Evolutionary conservation across 2,329 filamentous ascomycete genomes (phyloP).

Genomic region (Bertia moriformis): DNA sequence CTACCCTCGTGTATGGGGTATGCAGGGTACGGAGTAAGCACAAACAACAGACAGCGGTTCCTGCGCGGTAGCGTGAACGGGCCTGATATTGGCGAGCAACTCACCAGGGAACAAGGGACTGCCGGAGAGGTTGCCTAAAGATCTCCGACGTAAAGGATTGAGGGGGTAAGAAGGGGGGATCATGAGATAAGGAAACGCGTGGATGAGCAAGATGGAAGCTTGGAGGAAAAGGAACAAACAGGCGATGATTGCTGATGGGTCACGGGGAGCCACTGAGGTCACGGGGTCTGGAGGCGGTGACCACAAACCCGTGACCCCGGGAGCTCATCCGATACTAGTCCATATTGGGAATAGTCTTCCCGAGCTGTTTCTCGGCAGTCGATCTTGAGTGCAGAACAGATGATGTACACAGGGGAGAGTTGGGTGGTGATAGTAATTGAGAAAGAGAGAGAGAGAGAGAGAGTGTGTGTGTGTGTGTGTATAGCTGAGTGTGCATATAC

Average conservation of each 20-base stretch:
- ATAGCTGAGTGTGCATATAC: not conserved
- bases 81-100: not conserved
- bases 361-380: too few species aligned
- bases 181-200: not conserved
- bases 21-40: too few species aligned
- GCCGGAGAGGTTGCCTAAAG: not conserved
- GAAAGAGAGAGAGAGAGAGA: too few species aligned
- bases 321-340: not conserved
- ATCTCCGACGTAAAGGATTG: not conserved
- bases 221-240: not conserved
- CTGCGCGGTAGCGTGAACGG: too few species aligned
- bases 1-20: too few species aligned
- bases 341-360: not conserved
- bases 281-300: not conserved
- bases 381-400: too few species aligned
- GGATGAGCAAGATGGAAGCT: not conserved
- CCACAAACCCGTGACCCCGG: not conserved
- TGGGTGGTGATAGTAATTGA: too few species aligned
- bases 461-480: not conserved
- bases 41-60: too few species aligned
- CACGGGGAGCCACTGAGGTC: not conserved
- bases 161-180: not conserved
- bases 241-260: not conserved
- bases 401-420: too few species aligned
- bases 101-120: not conserved